phyloP scores from a whole-genome alignment of 306 rosid genomes.

The Clitoria ternatea region DNA sequence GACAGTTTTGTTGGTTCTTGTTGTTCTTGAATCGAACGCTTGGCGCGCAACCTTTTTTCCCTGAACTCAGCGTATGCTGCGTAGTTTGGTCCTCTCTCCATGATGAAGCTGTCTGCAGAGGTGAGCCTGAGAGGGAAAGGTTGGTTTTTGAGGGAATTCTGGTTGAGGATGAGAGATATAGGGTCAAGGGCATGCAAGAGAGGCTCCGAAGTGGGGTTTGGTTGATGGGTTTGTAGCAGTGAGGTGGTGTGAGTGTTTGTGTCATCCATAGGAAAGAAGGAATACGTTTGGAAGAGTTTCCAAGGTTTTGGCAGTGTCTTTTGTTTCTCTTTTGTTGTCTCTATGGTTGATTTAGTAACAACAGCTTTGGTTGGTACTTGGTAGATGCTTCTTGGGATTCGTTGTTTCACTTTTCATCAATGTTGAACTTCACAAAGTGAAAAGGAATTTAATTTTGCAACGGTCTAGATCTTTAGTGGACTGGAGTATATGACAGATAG shows the following conservation, averaged over 20 bases:
- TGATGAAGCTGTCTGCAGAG: constrained; percentile 35
- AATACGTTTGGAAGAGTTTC: constrained; percentile 6
- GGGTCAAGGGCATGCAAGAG: constrained; percentile 69
- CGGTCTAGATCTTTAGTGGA: constrained; percentile 44
- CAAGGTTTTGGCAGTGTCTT: constrained; percentile 7
- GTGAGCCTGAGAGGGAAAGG: constrained; percentile 44
- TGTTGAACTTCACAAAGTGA: constrained; percentile 3
- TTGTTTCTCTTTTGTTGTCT: neutral
- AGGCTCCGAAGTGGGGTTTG: constrained; percentile 33
- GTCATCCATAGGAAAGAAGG: constrained; percentile 47
- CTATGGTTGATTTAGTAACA: neutral
- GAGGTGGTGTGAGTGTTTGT: constrained; percentile 12
- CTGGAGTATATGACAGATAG: neutral
- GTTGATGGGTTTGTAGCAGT: constrained; percentile 32
- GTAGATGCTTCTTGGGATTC: constrained; percentile 15
- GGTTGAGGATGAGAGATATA: constrained; percentile 57
- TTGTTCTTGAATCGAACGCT: constrained; percentile 13
- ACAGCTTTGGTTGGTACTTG: constrained; percentile 7
- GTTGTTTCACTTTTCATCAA: constrained; percentile 8
- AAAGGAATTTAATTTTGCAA: constrained; percentile 34
- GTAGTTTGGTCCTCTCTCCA: constrained; percentile 91
- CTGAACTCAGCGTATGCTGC: constrained; percentile 70
- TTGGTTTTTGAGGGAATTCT: constrained; percentile 33
- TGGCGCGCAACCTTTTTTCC: constrained; percentile 50
- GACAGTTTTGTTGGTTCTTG: constrained; percentile 5